Conservation (phyloP, 176 grass and related monocot species). For the Aegilops umbellulata region DNA sequence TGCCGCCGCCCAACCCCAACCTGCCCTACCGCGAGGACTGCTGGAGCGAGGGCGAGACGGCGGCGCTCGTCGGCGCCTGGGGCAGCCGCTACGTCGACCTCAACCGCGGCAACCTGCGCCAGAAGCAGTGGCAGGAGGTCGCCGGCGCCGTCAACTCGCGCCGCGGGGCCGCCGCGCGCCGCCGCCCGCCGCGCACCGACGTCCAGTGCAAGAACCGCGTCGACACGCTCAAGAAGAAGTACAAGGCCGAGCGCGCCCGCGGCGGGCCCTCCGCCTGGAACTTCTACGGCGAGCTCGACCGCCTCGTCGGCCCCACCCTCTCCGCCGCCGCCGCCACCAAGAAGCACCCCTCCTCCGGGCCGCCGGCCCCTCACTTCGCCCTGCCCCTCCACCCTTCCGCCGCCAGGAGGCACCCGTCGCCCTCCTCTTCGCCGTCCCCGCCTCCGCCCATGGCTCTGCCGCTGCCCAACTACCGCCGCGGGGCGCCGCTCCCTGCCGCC, state of each 20-base stretch:
- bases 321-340: constrained; percentile 24
- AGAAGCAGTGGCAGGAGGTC: constrained; percentile 99
- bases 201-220: constrained; percentile 99
- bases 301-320: constrained; percentile 66
- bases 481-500: constrained; percentile 38
- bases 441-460: constrained; percentile 44
- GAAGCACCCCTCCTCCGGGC: neutral
- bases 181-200: constrained; percentile 85
- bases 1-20: constrained; percentile 69
- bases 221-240: constrained; percentile 99
- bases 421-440: constrained; percentile 30
- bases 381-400: neutral
- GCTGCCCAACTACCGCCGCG: constrained; percentile 31
- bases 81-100: constrained; percentile 84
- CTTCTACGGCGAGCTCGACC: constrained; percentile 77
- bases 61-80: constrained; percentile 78
- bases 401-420: constrained; percentile 20
- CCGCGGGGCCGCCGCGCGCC: constrained; percentile 43
- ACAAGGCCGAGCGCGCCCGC: constrained; percentile 80
- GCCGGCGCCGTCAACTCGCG: constrained; percentile 79
- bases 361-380: neutral
- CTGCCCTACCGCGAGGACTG: constrained; percentile 96
- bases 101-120: constrained; percentile 91
- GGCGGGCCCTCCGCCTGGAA: constrained; percentile 49
- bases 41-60: constrained; percentile 99